Percentiles rank a stretch among this genome's conserved stretches.
Conservation (phyloP, 1,284 basidiomycete species). For the Testicularia cyperi region DNA sequence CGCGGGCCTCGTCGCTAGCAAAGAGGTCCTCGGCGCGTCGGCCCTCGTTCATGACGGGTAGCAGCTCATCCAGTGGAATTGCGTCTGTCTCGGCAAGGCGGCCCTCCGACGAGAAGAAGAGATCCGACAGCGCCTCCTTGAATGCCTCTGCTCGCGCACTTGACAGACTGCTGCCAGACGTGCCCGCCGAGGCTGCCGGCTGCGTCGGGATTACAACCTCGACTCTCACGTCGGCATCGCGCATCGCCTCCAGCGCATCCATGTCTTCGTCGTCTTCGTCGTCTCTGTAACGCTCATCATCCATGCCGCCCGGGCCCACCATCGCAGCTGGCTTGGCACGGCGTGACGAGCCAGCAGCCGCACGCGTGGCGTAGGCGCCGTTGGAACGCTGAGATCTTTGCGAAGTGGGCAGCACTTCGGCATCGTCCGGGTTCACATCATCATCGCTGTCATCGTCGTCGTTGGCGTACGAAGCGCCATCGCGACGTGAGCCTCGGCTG, state of each 20-base stretch:
- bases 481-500: slow-evolving; percentile 28
- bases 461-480: slow-evolving; percentile 2
- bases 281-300: slow-evolving; percentile 30
- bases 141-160: slow-evolving; percentile 28
- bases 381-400: slow-evolving; percentile 27
- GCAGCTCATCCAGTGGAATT: slow-evolving; percentile 71
- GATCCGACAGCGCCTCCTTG: slow-evolving; percentile 69
- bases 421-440: slow-evolving; percentile 33
- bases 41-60: slow-evolving; percentile 78
- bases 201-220: slow-evolving; percentile 16
- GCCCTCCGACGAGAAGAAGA: slow-evolving; percentile 63
- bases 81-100: slow-evolving; percentile 66
- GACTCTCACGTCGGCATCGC: slow-evolving; percentile 40
- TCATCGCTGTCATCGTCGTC: slow-evolving; percentile 24
- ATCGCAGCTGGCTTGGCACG: slow-evolving; percentile 13
- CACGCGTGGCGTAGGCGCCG: slow-evolving; percentile 46
- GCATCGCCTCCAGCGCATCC: slow-evolving; percentile 43
- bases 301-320: slow-evolving; percentile 32
- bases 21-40: slow-evolving; percentile 72
- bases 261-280: no score
- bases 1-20: slow-evolving; percentile 75
- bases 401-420: slow-evolving; percentile 13
- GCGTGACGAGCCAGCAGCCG: slow-evolving; percentile 15
- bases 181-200: slow-evolving; percentile 2
- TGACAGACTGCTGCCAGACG: slow-evolving; percentile 2